Base-by-base conservation (phyloP, 495 filamentous ascomycete genomes). In the Monascus purpureus region DNA sequence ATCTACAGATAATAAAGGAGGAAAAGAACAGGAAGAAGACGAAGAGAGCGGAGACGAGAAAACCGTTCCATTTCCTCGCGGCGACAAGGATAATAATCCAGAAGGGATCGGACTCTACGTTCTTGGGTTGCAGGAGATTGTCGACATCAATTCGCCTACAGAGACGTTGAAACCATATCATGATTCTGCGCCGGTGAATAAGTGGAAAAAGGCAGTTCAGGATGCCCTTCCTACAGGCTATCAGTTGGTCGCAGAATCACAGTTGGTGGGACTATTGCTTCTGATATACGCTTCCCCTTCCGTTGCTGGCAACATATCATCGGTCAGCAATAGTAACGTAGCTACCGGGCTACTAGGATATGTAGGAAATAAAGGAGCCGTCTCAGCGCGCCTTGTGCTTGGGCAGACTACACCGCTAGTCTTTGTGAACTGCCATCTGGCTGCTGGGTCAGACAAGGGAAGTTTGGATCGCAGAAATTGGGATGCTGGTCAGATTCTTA, bases 341-440 rank as follows among this genome's bases (percentile, higher is more conserved):
- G 86, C 85, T 2, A 95, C 92, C 0, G 87, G 90, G 1, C 45
- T 93, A 29, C 71, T 88, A 53, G 88, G 90, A 0, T 93, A 92
- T 39, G 73, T 93, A 66, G 92, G 90, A 4, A 99, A 99, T 46
- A 99, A 99, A 54, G 92, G 92, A 1, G 87, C 78, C 9, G 78
- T 88, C 6, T 72, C 73, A 8, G 79, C 82, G 24, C 74, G 92
- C 23, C 57, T 99, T 13, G 57, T 96, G 1, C 59, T 99, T 11
- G 92, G 92, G 2, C 88, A 96, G 42, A 85, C 86, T 0, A 93
- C 93, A 1, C 68, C 80, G 18, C 48, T 96, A 11, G 73, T 87
- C 15, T 92, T 99, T 43, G 66, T 95, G 28, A 93, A 96, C 52
- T 82, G 67, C 33, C 92, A 99, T 54, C 63, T 99, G 8, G 79